phyloP scores from a whole-genome alignment of 768 basidiomycete species.

The Galerina sulciceps region DNA sequence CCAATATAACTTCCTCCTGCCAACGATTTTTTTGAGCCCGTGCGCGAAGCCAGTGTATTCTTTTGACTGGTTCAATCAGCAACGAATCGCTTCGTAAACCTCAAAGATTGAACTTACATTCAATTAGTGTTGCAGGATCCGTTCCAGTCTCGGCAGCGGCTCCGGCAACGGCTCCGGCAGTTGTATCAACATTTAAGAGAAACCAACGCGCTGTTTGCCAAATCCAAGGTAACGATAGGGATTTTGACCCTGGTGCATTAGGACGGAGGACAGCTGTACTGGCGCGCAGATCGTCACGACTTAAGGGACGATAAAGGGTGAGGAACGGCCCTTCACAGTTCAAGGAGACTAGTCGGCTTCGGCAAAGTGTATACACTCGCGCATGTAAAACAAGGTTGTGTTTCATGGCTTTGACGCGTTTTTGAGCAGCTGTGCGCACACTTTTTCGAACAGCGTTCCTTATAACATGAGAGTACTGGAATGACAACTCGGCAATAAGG shows the following conservation, averaged over 20 bases:
- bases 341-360: neutral
- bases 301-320: neutral
- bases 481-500: slow-evolving; percentile 7
- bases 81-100: too few relatives aligned
- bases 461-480: slow-evolving; percentile 1
- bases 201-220: slow-evolving; percentile 1
- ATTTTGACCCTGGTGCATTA: slow-evolving; percentile 10
- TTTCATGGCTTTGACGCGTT: neutral
- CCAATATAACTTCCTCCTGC: slow-evolving; percentile 11
- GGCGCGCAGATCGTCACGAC: slow-evolving; percentile 3
- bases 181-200: too few relatives aligned
- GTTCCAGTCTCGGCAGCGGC: too few relatives aligned
- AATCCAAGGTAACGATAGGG: slow-evolving; percentile 12
- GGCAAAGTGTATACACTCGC: slow-evolving; percentile 4
- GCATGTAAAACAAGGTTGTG: neutral
- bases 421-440: neutral
- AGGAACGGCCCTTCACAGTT: neutral
- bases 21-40: slow-evolving; percentile 9
- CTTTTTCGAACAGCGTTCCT: slow-evolving; percentile 1
- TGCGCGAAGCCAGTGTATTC: slow-evolving; percentile 21
- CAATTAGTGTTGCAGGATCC: neutral
- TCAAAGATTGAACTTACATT: slow-evolving; percentile 19
- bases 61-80: slow-evolving; percentile 12
- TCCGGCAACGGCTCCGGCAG: too few relatives aligned
- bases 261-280: slow-evolving; percentile 21